A percentile compares a stretch with the other conserved stretches of the same genome.
phyloP scores from a whole-genome alignment of 1,284 basidiomycete species.

The Papiliotrema flavescens region DNA sequence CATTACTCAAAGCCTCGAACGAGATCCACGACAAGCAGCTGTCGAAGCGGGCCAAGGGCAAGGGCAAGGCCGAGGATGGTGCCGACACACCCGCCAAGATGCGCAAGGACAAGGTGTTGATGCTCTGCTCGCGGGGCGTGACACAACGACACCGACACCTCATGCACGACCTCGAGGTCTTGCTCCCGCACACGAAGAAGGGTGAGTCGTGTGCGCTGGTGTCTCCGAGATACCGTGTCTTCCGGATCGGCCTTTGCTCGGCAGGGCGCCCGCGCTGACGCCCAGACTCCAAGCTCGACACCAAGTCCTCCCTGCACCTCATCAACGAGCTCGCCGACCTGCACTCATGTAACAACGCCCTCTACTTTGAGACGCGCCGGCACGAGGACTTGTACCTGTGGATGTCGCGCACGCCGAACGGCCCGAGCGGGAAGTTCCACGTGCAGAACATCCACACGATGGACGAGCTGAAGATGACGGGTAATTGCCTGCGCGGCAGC shows the following conservation, averaged over 20 bases:
- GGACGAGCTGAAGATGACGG: conserved; percentile 99
- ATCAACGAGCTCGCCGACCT: conserved; percentile 97
- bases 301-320: conserved; percentile 89
- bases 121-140: conserved; percentile 90
- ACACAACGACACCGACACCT: conserved; percentile 96
- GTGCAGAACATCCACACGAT: conserved; percentile 99
- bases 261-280: not conserved
- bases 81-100: conserved; percentile 24
- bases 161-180: conserved; percentile 86
- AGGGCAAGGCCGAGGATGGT: conserved; percentile 10
- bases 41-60: conserved; percentile 4
- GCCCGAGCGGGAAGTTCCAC: conserved; percentile 94
- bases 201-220: conserved; percentile 54
- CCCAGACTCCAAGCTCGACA: conserved; percentile 91
- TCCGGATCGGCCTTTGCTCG: not conserved
- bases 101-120: conserved; percentile 66
- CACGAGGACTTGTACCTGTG: conserved; percentile 97
- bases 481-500: conserved; percentile 95
- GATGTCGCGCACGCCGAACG: conserved; percentile 96
- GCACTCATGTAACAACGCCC: conserved; percentile 94
- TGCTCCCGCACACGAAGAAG: conserved; percentile 96
- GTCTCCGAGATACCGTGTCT: not conserved
- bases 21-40: conserved; percentile 1
- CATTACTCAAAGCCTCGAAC: conserved; percentile 7
- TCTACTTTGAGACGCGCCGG: conserved; percentile 95